A percentile compares a stretch with the other conserved stretches of the same genome.
Evolutionary conservation across 2,329 filamentous ascomycete genomes (phyloP).

Genomic region (Ascochyta clinopodiicola): DNA sequence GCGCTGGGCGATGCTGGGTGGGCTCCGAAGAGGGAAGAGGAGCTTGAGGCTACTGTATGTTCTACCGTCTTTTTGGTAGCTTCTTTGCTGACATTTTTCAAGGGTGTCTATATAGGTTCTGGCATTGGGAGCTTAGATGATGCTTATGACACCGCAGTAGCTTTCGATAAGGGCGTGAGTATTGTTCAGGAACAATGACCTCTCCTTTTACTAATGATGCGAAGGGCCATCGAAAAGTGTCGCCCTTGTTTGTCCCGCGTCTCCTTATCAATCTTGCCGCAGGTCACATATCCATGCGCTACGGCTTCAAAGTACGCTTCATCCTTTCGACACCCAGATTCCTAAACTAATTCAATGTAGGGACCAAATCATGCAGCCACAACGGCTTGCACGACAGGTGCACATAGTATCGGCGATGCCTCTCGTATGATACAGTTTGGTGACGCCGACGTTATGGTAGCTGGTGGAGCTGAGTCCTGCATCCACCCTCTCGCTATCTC

Average conservation of each 20-base stretch:
- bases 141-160: conserved; percentile 81
- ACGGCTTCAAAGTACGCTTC: conserved; percentile 70
- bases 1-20: conserved; percentile 84
- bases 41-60: conserved; percentile 72
- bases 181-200: neutral
- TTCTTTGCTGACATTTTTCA: conserved; percentile 10
- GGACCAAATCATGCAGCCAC: conserved; percentile 93
- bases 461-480: conserved; percentile 94
- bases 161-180: conserved; percentile 74
- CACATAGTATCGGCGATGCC: conserved; percentile 93
- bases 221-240: conserved; percentile 90
- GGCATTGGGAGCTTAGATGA: conserved; percentile 95
- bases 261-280: conserved; percentile 94
- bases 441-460: conserved; percentile 93
- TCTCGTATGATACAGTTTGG: conserved; percentile 90
- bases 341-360: conserved; percentile 42
- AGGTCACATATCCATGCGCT: conserved; percentile 91
- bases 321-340: too few relatives aligned
- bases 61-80: neutral
- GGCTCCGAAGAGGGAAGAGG: conserved; percentile 65
- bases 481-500: conserved; percentile 93
- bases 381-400: conserved; percentile 94
- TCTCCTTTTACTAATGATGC: neutral
- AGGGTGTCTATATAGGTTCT: conserved; percentile 91
- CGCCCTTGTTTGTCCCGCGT: conserved; percentile 89